Evolutionary conservation across 306 rosid species (phyloP).

Genomic region (Vigna angularis): DNA sequence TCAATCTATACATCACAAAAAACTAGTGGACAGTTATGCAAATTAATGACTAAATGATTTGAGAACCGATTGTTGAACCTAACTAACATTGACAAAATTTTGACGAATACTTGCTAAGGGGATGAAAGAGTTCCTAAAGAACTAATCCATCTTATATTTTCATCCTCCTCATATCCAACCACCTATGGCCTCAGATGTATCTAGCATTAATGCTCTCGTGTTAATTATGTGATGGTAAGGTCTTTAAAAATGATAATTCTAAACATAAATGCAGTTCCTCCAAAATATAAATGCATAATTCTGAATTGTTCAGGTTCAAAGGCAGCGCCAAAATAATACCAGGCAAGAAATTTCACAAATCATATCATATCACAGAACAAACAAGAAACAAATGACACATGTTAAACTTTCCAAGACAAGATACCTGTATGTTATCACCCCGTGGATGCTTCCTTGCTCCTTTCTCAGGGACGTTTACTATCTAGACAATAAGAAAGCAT

Average conservation of each 20-base stretch:
- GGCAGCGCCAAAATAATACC: background rate
- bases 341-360: background rate
- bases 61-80: constrained; percentile 30
- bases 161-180: constrained; percentile 15
- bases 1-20: constrained; percentile 68
- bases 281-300: background rate
- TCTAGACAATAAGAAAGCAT: constrained; percentile 57
- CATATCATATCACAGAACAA: constrained; percentile 7
- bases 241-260: constrained; percentile 12
- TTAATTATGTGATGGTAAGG: background rate
- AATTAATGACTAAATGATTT: constrained; percentile 13
- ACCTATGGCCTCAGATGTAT: background rate
- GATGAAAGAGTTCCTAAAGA: constrained; percentile 1
- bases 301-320: constrained; percentile 10
- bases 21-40: background rate
- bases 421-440: constrained; percentile 89
- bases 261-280: background rate
- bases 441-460: constrained; percentile 92
- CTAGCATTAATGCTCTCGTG: background rate
- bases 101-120: background rate
- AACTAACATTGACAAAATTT: constrained; percentile 13
- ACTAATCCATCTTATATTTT: constrained; percentile 12
- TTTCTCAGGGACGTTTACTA: constrained; percentile 91
- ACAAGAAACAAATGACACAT: constrained; percentile 1
- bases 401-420: constrained; percentile 14